Conservation (phyloP, 345 rosid genomes). For the Syzygium oleosum region DNA sequence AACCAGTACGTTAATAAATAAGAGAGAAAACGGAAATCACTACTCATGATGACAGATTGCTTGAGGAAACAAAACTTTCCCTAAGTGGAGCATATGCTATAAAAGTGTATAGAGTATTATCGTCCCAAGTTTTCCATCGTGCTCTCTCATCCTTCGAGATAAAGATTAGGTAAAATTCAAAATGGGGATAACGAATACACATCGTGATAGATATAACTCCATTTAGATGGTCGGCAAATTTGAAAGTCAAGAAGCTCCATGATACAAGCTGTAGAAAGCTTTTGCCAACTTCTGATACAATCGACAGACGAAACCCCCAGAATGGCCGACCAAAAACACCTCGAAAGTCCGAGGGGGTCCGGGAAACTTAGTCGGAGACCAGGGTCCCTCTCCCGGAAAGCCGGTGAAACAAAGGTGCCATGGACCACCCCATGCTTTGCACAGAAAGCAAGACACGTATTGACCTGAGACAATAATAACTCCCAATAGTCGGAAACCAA, state of each 20-base stretch:
- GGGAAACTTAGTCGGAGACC: neutral
- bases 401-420: neutral
- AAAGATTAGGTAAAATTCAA: neutral
- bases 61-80: neutral
- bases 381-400: neutral
- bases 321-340: neutral
- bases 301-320: neutral
- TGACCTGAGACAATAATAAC: neutral
- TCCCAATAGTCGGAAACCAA: neutral
- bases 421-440: neutral
- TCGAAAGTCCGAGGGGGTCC: neutral
- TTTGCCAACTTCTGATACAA: neutral
- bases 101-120: neutral
- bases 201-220: neutral
- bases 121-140: neutral
- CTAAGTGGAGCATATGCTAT: neutral
- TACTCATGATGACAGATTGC: neutral
- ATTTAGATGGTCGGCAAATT: neutral
- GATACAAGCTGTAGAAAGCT: neutral
- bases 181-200: neutral
- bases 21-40: neutral
- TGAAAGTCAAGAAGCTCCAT: neutral
- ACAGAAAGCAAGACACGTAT: neutral
- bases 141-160: neutral
- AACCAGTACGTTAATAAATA: neutral